A percentile compares a stretch with the other conserved stretches of the same genome.
phyloP scores from a whole-genome alignment of 805 yeast genomes.

The Pichia gijzeniarum region DNA sequence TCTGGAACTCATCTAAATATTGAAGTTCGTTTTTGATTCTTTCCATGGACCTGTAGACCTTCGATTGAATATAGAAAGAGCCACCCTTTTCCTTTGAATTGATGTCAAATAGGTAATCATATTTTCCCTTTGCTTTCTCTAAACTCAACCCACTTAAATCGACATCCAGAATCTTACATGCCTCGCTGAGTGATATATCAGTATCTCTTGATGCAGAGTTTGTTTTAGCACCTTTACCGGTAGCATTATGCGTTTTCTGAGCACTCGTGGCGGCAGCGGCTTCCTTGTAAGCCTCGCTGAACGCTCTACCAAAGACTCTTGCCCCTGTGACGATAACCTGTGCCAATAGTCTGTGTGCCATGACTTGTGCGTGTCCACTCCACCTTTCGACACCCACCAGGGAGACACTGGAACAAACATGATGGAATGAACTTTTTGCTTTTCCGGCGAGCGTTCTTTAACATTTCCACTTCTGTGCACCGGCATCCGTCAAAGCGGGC shows the following conservation, averaged over 20 bases:
- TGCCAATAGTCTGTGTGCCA: slow-evolving; percentile 88
- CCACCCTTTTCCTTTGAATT: slow-evolving; percentile 96
- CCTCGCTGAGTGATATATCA: slow-evolving; percentile 84
- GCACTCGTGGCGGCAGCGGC: slow-evolving; percentile 92
- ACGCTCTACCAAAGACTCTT: slow-evolving; percentile 91
- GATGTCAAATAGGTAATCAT: slow-evolving; percentile 76
- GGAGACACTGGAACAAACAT: too few species aligned
- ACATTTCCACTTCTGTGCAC: too few species aligned
- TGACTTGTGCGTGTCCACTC: slow-evolving; percentile 1
- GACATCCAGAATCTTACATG: slow-evolving; percentile 82
- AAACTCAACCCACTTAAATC: slow-evolving; percentile 49
- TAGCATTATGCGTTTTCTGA: slow-evolving; percentile 34
- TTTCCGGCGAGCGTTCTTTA: too few species aligned
- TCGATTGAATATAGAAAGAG: slow-evolving; percentile 86
- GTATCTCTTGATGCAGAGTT: slow-evolving; percentile 49
- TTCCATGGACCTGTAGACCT: slow-evolving; percentile 92
- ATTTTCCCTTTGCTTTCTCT: slow-evolving; percentile 62
- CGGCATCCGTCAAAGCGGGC: too few species aligned
- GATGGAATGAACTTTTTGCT: neutral
- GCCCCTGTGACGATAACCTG: slow-evolving; percentile 93
- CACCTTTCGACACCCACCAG: too few species aligned
- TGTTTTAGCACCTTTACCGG: slow-evolving; percentile 29
- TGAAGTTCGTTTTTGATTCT: slow-evolving; percentile 74
- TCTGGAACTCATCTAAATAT: slow-evolving; percentile 40
- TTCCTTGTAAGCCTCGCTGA: slow-evolving; percentile 94